Evolutionary conservation across 2,329 filamentous ascomycete species (phyloP), one percentile per base, ranked within the genome.

Genomic region (Leptodontidium sp.): DNA sequence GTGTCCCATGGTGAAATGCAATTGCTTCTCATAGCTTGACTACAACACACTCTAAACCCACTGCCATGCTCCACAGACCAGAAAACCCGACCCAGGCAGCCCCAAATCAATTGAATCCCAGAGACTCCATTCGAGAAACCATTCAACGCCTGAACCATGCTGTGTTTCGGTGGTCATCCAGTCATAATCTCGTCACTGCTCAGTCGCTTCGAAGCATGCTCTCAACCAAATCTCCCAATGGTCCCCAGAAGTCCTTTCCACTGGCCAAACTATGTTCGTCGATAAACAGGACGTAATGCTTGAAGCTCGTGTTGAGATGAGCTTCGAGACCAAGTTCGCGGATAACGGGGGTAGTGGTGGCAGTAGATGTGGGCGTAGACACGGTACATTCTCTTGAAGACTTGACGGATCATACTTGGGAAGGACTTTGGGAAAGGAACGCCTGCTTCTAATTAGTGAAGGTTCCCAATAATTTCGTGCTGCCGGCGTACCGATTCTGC

Each of bases 351-450:
- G 82, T 99, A 99, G 84, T 99, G 96, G 82, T 99, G 96, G 85
- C 97, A 99, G 88, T 99, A 99, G 76, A 99, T 97, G 83, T 99
- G 96, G 53, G 96, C 96, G 80, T 99, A 99, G 71, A 99, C 95
- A 75, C 96, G 92, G 83, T 98, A 99, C 84, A 99, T 91, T 78
- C 96, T 92, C 87, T 99, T 99, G 89, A 98, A 98, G 79, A 99
- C 94, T 82, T 98, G 95, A 74, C 93, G 92, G 71, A 98, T 90
- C 67, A 97, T 90, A 66, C 90, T 85, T 8, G 93, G 91, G 83
- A 99, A 99, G 24, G 91, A 91, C 79, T 97, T 96, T 65, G 96
- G 94, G 81, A 99, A 99, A 5, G 95, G 93, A 12, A 98, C 94
- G 73, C 96, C 93, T 89, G 74, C 68, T 53, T 73, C 70, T 1